Base-by-base conservation (phyloP, 768 basidiomycete species). In the Rhodosporidiobolus odoratus region DNA sequence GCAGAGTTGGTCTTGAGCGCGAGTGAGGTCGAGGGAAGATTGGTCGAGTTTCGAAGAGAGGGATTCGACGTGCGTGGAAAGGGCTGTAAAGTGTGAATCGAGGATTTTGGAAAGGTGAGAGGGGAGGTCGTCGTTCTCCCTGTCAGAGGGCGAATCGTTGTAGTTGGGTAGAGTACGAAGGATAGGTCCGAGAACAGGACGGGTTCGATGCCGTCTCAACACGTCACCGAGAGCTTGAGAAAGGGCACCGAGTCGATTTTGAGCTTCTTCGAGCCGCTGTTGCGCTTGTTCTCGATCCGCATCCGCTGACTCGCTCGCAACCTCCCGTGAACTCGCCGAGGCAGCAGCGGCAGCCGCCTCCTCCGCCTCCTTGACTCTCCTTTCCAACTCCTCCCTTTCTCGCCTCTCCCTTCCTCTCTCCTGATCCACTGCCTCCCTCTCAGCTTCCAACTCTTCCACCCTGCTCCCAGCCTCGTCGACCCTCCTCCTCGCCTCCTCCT, bases 151-250 rank as follows among this genome's bases (percentile, higher is more conserved):
- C 32, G 64, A 60, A 54, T 75, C 69, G 57, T 75, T 67, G 34
- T 71, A 60, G 1, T 54, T 12, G 41, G 66, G 63, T 1, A 58
- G 40, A 5, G 63, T 70, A 15, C 70, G 63, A 12, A 75, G 50
- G 1, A 52, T 67, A n/a, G 57, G 30, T 6, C 73, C 68, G 40
- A 71, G 61, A 3, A 35, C 37, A 2, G 63, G 59, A 4, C 70
- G 66, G 5, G 67, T 75, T 25, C 73, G 66, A n/a, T 74, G 73
- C 13, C 73, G 69, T 0, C 73, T 62, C 15, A 74, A 41, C 37
- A 74, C 69, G 59, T 74, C 73, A 30, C 69, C 69, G 59, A 74
- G 50, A 4, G 68, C 32, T 34, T 68, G 62, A 0, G 35, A 35
- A 40, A 62, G 23, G 30, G 57, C n/a, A 1, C 23, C 4, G 1